Percentiles rank a stretch among this genome's conserved stretches.
These are phyloP conservation scores for Dendrobium chrysotoxum DNA, from an alignment of 106 monocot species.

Conservation along the genomic window DNA sequence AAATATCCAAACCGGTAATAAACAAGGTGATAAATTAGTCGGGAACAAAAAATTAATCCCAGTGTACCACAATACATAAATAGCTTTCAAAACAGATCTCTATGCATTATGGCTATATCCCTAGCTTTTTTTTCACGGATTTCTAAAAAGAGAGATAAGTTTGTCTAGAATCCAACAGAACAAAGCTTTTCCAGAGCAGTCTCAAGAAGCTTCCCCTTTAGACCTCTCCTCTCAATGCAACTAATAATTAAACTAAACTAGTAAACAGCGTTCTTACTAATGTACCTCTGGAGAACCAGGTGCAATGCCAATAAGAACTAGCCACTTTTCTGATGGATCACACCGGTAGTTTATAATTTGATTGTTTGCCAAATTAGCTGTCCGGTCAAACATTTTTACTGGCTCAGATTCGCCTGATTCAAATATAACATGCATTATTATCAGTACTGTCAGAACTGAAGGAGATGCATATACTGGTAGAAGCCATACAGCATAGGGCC, in stretches of 20 bases:
- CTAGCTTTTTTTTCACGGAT: no score
- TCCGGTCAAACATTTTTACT: constrained; percentile 90
- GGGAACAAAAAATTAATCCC: neutral
- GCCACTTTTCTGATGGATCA: constrained; percentile 95
- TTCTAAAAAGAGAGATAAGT: no score
- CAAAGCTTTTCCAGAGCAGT: no score
- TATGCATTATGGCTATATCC: no score
- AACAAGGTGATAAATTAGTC: neutral
- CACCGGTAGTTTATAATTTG: constrained; percentile 97
- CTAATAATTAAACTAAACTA: neutral
- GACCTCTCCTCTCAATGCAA: neutral
- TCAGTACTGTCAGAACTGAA: neutral
- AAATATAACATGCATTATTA: neutral
- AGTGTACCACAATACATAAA: no score
- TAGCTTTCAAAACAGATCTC: no score
- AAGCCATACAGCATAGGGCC: neutral
- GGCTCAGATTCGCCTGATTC: constrained; percentile 81
- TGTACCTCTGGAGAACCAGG: constrained; percentile 91
- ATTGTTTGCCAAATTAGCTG: constrained; percentile 85
- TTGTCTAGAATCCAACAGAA: no score
- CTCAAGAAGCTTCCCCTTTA: neutral
- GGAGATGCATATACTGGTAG: neutral
- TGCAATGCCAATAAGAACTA: constrained; percentile 94
- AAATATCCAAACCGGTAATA: neutral
- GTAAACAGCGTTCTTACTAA: neutral